A percentile compares a stretch with the other conserved stretches of the same genome.
phyloP scores from a whole-genome alignment of 805 yeast genomes.

The Lachancea thermotolerans region DNA sequence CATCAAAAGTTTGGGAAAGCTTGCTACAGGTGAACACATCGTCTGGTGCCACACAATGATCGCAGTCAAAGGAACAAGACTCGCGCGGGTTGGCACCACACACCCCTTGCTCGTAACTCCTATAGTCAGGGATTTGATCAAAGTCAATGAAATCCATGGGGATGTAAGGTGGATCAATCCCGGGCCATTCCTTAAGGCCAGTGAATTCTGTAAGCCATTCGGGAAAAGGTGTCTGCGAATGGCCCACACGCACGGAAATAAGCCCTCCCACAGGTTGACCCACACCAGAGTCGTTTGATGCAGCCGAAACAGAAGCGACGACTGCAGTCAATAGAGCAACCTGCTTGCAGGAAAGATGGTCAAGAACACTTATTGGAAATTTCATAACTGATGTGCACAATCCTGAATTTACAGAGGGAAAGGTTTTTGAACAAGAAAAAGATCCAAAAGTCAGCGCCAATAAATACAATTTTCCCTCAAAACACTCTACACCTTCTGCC shows the following conservation, averaged over 20 bases:
- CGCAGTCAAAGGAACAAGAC: slow-evolving; percentile 82
- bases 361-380: background rate
- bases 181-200: slow-evolving; percentile 78
- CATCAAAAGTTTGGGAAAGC: slow-evolving; percentile 87
- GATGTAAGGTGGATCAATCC: slow-evolving; percentile 77
- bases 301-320: background rate
- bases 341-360: background rate
- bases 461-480: background rate
- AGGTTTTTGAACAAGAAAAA: background rate
- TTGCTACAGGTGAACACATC: slow-evolving; percentile 71
- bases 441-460: background rate
- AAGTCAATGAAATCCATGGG: slow-evolving; percentile 68
- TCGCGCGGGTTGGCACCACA: slow-evolving; percentile 47
- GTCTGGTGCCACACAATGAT: slow-evolving; percentile 65
- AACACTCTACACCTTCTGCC: background rate
- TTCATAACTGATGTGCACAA: background rate
- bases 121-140: slow-evolving; percentile 41
- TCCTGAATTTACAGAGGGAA: background rate
- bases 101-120: slow-evolving; percentile 47
- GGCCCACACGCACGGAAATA: slow-evolving; percentile 6
- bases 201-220: slow-evolving; percentile 72
- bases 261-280: slow-evolving; percentile 8
- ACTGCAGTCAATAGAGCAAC: background rate
- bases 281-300: background rate
- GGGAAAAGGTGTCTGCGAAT: slow-evolving; percentile 53